Conservation (phyloP, 1,284 basidiomycete genomes). For the Cutaneotrichosporon cavernicola region DNA sequence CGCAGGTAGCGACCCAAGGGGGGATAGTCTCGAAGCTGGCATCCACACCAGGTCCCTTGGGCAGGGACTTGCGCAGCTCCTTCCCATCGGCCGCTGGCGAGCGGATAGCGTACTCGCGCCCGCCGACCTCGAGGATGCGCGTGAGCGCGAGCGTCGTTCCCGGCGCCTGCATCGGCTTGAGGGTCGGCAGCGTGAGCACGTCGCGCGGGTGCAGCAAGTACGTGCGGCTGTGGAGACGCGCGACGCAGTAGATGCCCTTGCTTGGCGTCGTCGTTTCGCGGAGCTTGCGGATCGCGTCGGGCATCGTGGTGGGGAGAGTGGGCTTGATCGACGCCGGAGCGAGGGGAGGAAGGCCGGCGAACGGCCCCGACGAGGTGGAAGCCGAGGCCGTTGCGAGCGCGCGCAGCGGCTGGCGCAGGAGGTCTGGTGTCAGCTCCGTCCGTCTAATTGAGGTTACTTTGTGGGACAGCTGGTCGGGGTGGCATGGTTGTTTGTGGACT, state of each 20-base stretch:
- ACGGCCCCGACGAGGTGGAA: slow-evolving; percentile 23
- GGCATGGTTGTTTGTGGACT: slow-evolving; percentile 24
- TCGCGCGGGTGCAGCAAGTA: slow-evolving; percentile 87
- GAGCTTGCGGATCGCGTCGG: slow-evolving; percentile 52
- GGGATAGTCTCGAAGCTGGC: slow-evolving; percentile 34
- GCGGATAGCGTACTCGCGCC: slow-evolving; percentile 78
- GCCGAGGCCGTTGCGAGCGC: slow-evolving; percentile 29
- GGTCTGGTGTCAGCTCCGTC: slow-evolving; percentile 3
- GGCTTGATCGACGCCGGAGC: slow-evolving; percentile 29
- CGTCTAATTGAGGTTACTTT: slow-evolving; percentile 17
- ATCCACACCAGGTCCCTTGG: slow-evolving; percentile 14
- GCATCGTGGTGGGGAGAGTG: slow-evolving; percentile 32
- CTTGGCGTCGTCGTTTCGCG: slow-evolving; percentile 54
- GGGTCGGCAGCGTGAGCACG: slow-evolving; percentile 83
- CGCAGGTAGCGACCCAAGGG: slow-evolving; percentile 62
- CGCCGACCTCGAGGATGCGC: slow-evolving; percentile 89
- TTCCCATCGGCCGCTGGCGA: slow-evolving; percentile 58
- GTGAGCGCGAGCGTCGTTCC: slow-evolving; percentile 82
- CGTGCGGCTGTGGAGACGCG: slow-evolving; percentile 80
- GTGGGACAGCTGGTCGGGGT: slow-evolving; percentile 24
- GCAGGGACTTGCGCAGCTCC: slow-evolving; percentile 55
- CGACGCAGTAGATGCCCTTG: slow-evolving; percentile 83
- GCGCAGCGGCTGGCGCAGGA: slow-evolving; percentile 20
- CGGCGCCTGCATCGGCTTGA: slow-evolving; percentile 61
- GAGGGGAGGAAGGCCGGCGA: slow-evolving; percentile 39